Conservation (phyloP, 2,329 filamentous ascomycete genomes). For the Pestalotiopsis sp. region DNA sequence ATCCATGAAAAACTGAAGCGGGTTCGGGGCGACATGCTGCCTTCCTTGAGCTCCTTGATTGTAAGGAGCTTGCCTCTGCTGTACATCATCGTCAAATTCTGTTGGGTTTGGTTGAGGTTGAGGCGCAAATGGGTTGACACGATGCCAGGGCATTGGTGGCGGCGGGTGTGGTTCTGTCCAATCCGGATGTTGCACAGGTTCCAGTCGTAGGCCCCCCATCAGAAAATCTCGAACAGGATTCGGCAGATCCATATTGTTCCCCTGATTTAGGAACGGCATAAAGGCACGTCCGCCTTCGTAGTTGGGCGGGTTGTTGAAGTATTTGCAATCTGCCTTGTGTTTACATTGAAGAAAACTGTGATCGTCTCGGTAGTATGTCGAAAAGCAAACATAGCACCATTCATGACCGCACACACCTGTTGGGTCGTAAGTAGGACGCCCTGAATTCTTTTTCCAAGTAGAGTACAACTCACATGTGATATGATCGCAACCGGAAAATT, state of each 20-base stretch:
- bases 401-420: conserved; percentile 37
- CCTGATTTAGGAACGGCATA: conserved; percentile 16
- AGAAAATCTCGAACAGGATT: neutral
- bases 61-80: neutral
- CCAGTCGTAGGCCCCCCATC: neutral
- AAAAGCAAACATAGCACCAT: conserved; percentile 41
- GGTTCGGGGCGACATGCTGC: neutral
- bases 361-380: conserved; percentile 26
- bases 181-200: neutral
- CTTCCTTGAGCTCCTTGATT: neutral
- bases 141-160: neutral
- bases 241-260: neutral
- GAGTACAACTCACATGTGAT: conserved; percentile 38
- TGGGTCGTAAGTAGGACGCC: neutral
- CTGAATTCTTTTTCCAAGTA: neutral
- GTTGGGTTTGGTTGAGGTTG: neutral
- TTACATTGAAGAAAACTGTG: conserved; percentile 31
- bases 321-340: conserved; percentile 30
- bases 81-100: neutral
- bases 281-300: conserved; percentile 26
- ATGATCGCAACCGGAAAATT: conserved; percentile 40
- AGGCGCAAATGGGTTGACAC: neutral
- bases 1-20: neutral
- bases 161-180: neutral
- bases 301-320: conserved; percentile 23